These are phyloP conservation scores for Sanghuangporus baumii DNA, from an alignment of 1,284 basidiomycete species.

Conservation along the genomic window DNA sequence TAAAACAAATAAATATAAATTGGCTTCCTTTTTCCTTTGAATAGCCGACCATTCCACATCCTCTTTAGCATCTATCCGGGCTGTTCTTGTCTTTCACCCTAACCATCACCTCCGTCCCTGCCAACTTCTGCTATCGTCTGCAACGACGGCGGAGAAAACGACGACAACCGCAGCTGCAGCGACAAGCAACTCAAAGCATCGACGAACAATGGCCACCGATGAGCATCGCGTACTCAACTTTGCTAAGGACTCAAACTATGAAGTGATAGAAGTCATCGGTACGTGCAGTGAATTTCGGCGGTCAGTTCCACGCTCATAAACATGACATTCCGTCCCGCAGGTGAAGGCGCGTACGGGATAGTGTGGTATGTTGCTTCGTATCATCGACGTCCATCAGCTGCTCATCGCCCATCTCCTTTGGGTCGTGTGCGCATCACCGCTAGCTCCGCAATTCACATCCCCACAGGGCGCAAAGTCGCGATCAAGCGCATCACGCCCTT, in stretches of 20 bases:
- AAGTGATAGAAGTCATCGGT: slow-evolving; percentile 72
- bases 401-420: not conserved
- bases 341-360: slow-evolving; percentile 80
- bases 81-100: not conserved
- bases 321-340: slow-evolving; percentile 11
- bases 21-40: not conserved
- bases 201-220: slow-evolving; percentile 31
- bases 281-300: slow-evolving; percentile 4
- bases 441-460: slow-evolving; percentile 64
- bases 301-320: not conserved
- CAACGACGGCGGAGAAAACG: not conserved
- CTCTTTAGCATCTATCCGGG: not conserved
- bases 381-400: slow-evolving; percentile 1
- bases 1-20: not conserved
- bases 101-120: not conserved
- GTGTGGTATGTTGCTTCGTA: slow-evolving; percentile 43
- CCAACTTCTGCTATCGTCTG: not conserved
- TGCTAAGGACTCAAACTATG: slow-evolving; percentile 58
- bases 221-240: slow-evolving; percentile 46
- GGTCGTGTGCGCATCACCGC: not conserved
- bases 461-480: slow-evolving; percentile 63
- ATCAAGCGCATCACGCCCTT: slow-evolving; percentile 84
- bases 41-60: not conserved
- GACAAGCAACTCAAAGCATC: not conserved
- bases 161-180: not conserved